Base-by-base conservation (phyloP, 2,329 filamentous ascomycete species). In the Talaromyces sp. region DNA sequence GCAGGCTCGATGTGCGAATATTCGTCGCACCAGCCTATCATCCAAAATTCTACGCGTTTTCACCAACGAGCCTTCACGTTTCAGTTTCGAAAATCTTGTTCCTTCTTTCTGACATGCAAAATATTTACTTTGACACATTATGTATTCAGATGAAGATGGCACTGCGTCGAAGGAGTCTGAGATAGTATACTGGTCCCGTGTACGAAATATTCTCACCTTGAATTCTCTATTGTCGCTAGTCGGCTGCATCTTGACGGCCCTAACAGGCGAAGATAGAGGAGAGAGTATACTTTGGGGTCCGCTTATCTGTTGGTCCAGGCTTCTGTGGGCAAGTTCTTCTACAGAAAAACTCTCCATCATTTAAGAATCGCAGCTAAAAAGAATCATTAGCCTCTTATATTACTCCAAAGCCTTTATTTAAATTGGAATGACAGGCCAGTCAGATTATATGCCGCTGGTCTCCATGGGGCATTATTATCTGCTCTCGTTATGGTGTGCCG, bases 111-210 rank as follows among this genome's bases (percentile, higher is more conserved):
- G 41, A 45, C 5, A 22, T 8, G 8, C 8, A 9, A 45, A 45
- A 22, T 45, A 45, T 22, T n/a, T 8, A 45, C n/a, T n/a, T 45
- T 45, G 22, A 45, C 5, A 22, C 2, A 9, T 45, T 10, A 47
- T 69, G 27, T 71, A 71, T 27, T 69, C 41, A 16, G 58, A 60
- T 37, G 22, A 49, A 22, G 58, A 60, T 49, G 58, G 58, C n/a
- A 35, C 31, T 4, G 58, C 58, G 16, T 45, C 58, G 45, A 19
- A 24, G 3, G 22, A 60, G 27, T 60, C 58, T 6, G 37, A 60
- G 24, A 13, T 16, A 13, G 16, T 37, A 19, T 60, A 60, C 24
- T 33, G n/a, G 22, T 47, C 16, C 31, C 27, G 45, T n/a, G 19
- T 49, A 45, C 41, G 58, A 60, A 10, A 11, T 7, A 41, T 49